These are phyloP conservation scores for Leishmania tropica DNA, from an alignment of 208 protist species.

Conservation along the genomic window DNA sequence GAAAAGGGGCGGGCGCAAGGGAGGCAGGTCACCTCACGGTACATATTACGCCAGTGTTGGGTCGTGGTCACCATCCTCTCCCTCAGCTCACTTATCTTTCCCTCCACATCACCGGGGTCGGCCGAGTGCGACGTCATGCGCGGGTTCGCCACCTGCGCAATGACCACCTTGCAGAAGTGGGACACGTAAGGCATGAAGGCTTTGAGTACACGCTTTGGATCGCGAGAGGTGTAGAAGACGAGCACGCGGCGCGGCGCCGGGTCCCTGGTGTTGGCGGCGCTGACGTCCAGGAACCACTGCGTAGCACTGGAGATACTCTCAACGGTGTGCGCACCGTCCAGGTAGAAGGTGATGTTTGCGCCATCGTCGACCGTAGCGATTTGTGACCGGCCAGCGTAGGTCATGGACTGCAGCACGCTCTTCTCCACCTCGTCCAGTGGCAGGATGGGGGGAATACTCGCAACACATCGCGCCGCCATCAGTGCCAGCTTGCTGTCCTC, in stretches of 20 bases:
- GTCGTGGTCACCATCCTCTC: constrained; percentile 44
- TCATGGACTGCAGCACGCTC: constrained; percentile 63
- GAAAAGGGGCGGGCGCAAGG: constrained; percentile 52
- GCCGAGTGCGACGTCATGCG: constrained; percentile 40
- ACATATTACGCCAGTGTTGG: constrained; percentile 70
- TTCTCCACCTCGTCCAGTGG: constrained; percentile 70
- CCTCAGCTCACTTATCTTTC: constrained; percentile 31
- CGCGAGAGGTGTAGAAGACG: constrained; percentile 79
- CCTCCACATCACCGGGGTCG: constrained; percentile 28
- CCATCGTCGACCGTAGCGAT: constrained; percentile 50
- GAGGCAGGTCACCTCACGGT: constrained; percentile 71
- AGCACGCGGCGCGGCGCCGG: constrained; percentile 60
- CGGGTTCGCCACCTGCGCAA: constrained; percentile 61
- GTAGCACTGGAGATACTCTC: constrained; percentile 76
- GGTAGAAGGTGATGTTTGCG: constrained; percentile 57
- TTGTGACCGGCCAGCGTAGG: constrained; percentile 81
- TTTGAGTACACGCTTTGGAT: constrained; percentile 67
- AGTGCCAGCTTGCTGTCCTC: constrained; percentile 88
- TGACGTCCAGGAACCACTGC: constrained; percentile 83
- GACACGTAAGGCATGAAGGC: constrained; percentile 72
- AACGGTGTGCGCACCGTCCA: constrained; percentile 90
- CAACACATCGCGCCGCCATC: constrained; percentile 67
- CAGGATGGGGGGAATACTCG: constrained; percentile 49
- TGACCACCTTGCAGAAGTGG: constrained; percentile 68
- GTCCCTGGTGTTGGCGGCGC: constrained; percentile 41